Conservation (phyloP, 352 stramenopile species). For the Globisporangium apiculatum region DNA sequence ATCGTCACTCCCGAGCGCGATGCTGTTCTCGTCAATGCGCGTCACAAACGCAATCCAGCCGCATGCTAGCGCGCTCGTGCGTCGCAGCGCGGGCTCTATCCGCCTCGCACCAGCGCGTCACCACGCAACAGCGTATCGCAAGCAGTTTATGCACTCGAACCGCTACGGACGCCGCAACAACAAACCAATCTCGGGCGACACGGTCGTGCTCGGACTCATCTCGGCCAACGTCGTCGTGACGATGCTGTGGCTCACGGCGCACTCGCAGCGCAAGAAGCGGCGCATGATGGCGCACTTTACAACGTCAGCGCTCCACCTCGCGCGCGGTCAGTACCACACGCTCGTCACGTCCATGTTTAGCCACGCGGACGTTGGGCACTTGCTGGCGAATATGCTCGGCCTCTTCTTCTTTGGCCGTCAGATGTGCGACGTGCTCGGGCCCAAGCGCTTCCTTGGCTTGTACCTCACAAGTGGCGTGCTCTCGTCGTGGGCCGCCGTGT, state of each 20-base stretch:
- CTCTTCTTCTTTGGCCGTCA: conserved; percentile 73
- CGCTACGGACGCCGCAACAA: not conserved
- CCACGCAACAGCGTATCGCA: conserved; percentile 7
- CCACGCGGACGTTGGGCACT: conserved; percentile 43
- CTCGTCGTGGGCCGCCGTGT: conserved; percentile 50
- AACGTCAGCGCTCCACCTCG: conserved; percentile 59
- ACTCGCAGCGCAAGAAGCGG: conserved; percentile 31
- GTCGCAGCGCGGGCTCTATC: not conserved
- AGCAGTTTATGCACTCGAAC: conserved; percentile 9
- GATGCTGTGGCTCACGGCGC: conserved; percentile 49
- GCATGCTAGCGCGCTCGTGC: not conserved
- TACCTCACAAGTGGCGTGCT: conserved; percentile 69
- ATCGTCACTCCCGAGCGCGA: not conserved
- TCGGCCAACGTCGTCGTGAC: conserved; percentile 47
- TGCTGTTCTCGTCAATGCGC: conserved; percentile 10
- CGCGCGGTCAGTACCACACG: conserved; percentile 60
- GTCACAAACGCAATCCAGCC: conserved; percentile 11
- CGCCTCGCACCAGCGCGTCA: conserved; percentile 2
- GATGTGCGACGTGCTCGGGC: conserved; percentile 60
- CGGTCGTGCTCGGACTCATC: conserved; percentile 46
- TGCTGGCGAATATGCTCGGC: conserved; percentile 68
- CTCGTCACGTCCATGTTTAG: conserved; percentile 72
- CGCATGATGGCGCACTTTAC: conserved; percentile 76
- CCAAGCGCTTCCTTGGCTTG: conserved; percentile 58
- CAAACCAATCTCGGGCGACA: conserved; percentile 21